A percentile compares a stretch with the other conserved stretches of the same genome.
phyloP scores from a whole-genome alignment of 495 filamentous ascomycete species.

The Lasiosphaeria ovina region DNA sequence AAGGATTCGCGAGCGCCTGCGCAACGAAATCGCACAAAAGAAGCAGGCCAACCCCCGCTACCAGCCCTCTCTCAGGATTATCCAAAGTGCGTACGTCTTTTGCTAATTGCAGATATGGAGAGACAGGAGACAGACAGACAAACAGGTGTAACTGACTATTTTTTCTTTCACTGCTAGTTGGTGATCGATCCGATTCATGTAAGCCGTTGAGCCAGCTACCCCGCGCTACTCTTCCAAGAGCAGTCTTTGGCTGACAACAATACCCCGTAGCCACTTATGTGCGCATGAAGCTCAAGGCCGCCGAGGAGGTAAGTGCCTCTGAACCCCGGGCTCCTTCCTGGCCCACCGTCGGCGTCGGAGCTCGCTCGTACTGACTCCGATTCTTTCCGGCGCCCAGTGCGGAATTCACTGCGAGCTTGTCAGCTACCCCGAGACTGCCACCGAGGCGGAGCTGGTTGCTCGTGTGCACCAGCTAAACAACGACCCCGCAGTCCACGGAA shows the following conservation, averaged over 20 bases:
- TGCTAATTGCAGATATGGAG: background rate
- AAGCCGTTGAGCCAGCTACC: constrained; percentile 34
- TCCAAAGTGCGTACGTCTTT: constrained; percentile 64
- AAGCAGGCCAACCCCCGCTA: constrained; percentile 82
- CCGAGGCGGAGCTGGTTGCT: constrained; percentile 82
- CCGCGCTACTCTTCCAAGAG: constrained; percentile 1
- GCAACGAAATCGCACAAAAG: constrained; percentile 72
- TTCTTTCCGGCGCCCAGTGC: constrained; percentile 51
- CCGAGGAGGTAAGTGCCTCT: constrained; percentile 70
- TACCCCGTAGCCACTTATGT: constrained; percentile 81
- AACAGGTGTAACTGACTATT: constrained; percentile 12
- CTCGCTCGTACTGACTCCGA: background rate
- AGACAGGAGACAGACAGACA: background rate
- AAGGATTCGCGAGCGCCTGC: constrained; percentile 75
- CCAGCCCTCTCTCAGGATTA: constrained; percentile 83
- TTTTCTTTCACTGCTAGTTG: constrained; percentile 55
- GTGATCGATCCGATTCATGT: constrained; percentile 90
- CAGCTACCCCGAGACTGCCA: constrained; percentile 75
- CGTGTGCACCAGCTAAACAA: constrained; percentile 80
- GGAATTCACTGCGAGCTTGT: constrained; percentile 84
- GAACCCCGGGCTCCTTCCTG: background rate
- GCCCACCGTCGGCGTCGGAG: too few species aligned
- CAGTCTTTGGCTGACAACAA: background rate
- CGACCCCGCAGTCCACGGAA: constrained; percentile 82
- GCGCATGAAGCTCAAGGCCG: constrained; percentile 98